phyloP scores from a whole-genome alignment of 441 rosid genomes.

The Theobroma grandiflorum region DNA sequence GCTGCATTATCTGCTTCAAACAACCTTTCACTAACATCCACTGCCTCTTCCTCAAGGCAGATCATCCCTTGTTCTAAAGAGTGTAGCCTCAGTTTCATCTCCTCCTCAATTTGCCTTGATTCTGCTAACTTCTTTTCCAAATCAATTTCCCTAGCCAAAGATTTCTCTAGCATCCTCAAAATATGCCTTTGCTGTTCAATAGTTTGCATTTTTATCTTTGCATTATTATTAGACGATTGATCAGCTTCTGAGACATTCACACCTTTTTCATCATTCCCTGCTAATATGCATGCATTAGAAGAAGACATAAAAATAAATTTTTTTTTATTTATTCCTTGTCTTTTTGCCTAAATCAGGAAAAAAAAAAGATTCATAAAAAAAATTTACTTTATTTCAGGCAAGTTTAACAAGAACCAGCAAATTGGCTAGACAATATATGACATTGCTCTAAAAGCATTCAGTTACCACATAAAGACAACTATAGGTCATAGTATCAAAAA shows the following conservation, averaged over 20 bases:
- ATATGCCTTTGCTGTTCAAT: conserved; percentile 78
- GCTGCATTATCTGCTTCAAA: conserved; percentile 79
- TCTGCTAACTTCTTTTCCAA: conserved; percentile 81
- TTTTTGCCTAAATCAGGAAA: not conserved
- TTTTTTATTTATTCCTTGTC: not conserved
- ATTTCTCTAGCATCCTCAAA: conserved; percentile 91
- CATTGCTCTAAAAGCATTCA: not conserved
- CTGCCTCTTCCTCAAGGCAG: conserved; percentile 70
- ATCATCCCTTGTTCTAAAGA: conserved; percentile 62
- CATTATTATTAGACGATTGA: conserved; percentile 43
- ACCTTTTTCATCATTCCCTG: conserved; percentile 56
- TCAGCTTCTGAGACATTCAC: conserved; percentile 44
- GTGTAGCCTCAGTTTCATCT: conserved; percentile 54
- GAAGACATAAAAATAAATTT: not conserved
- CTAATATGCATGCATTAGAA: conserved; percentile 33
- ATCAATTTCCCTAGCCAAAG: conserved; percentile 93
- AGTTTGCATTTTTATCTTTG: conserved; percentile 73
- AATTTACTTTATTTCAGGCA: not conserved
- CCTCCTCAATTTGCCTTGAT: conserved; percentile 65
- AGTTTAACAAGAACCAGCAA: conserved; percentile 3
- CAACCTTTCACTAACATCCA: conserved; percentile 57
- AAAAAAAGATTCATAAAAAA: conserved; percentile 9
- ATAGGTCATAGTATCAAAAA: not conserved
- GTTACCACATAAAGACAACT: not conserved
- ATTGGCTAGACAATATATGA: conserved; percentile 16